A percentile compares a stretch with the other conserved stretches of the same genome.
These are phyloP conservation scores for Penicillium sp. DNA, from an alignment of 2,329 filamentous ascomycete species.

Conservation along the genomic window DNA sequence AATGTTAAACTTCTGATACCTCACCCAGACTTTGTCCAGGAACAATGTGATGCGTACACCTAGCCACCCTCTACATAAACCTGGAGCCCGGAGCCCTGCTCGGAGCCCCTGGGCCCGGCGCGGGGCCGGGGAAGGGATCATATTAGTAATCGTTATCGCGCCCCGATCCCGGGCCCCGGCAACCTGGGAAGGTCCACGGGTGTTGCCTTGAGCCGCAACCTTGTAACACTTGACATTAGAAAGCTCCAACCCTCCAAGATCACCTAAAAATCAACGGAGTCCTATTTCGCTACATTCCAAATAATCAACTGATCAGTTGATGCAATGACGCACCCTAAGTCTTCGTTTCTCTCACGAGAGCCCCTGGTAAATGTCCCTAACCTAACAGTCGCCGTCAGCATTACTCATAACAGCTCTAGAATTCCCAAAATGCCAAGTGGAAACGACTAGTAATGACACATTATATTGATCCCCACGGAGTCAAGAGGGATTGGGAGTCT, in stretches of 20 bases:
- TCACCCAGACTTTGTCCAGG: no score
- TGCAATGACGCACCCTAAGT: slow-evolving; percentile 18
- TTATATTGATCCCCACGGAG: slow-evolving; percentile 43
- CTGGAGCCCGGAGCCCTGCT: no score
- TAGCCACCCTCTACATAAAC: no score
- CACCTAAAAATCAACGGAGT: background rate
- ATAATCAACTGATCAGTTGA: background rate
- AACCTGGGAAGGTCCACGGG: background rate
- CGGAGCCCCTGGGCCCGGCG: background rate
- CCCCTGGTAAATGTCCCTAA: slow-evolving; percentile 29
- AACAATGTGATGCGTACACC: no score
- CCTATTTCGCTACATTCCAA: no score
- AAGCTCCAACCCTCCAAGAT: background rate
- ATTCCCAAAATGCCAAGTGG: slow-evolving; percentile 43
- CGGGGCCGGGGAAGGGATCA: no score
- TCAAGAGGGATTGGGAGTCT: slow-evolving; percentile 44
- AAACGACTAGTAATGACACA: slow-evolving; percentile 41
- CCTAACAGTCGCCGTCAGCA: background rate
- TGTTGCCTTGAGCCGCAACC: background rate
- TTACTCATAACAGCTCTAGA: slow-evolving; percentile 20
- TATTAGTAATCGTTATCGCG: background rate
- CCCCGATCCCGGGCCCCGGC: background rate
- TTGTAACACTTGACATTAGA: background rate
- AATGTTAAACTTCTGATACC: no score
- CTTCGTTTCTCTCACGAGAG: slow-evolving; percentile 30